Conservation (phyloP, 108 stramenopile genomes). For the Pseudonitzschia multistriata region DNA sequence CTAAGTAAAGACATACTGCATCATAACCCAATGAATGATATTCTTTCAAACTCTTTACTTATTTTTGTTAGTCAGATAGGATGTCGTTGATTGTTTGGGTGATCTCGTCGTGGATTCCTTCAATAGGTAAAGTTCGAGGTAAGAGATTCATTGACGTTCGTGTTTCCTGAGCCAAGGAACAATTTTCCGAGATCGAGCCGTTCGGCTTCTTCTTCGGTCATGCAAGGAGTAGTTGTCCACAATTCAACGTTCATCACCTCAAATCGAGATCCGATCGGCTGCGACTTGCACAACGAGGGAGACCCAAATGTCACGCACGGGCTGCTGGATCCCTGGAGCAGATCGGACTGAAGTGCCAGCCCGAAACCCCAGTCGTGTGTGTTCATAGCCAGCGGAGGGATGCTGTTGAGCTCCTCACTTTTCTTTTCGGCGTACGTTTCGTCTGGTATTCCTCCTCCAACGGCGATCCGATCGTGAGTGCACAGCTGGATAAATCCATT, state of each 20-base stretch:
- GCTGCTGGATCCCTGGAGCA: conserved; percentile 62
- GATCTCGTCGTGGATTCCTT: background rate
- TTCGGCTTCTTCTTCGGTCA: conserved; percentile 60
- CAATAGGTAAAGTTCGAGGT: background rate
- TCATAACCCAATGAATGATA: no score
- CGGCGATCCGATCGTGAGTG: conserved; percentile 60
- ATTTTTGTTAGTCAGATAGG: background rate
- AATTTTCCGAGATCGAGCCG: conserved; percentile 56
- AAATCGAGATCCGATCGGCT: conserved; percentile 44
- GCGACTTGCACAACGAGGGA: conserved; percentile 39
- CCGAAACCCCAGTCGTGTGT: conserved; percentile 67
- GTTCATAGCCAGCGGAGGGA: conserved; percentile 12
- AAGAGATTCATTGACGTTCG: background rate
- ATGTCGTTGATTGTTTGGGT: background rate
- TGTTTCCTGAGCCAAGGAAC: conserved; percentile 36
- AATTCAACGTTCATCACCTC: conserved; percentile 74
- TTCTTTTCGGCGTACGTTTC: conserved; percentile 29
- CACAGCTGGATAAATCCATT: conserved; percentile 64
- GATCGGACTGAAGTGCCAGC: conserved; percentile 55
- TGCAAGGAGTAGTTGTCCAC: conserved; percentile 75
- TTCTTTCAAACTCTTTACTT: no score
- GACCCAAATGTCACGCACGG: conserved; percentile 80
- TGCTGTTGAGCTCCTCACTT: background rate
- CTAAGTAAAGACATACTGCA: no score
- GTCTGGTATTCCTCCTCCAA: conserved; percentile 65